Evolutionary conservation across 1,284 basidiomycete species (phyloP), one percentile per base, ranked within the genome.

Genomic region (Cerioporus squamosus): DNA sequence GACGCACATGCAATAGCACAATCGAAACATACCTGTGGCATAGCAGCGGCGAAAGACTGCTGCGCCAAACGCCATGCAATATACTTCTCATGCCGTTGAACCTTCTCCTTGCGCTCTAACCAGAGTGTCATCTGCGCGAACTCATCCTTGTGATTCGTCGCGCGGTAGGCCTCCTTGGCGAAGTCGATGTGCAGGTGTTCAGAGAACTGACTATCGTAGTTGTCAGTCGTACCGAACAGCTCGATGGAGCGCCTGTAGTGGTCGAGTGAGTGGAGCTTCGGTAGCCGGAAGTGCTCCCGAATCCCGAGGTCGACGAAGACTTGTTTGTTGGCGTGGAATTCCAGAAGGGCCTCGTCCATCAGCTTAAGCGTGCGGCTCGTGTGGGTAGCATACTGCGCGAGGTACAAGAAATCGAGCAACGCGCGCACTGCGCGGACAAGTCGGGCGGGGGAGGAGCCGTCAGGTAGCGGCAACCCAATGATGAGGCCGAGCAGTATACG

Each of bases 91-190:
- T 72, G 68, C 2, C 52, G 57, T 2, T 59, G 7, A 4, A 71
- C 52, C 57, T 71, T 47, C 45, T 47, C 45, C 6, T 17, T 8
- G 15, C 45, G 45, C 12, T 47, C 45, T 0, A 77, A 60, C 75
- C 76, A 77, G 0, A 38, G 14, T 0, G 70, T 71, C 76, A 77
- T 78, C 47, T 75, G 74, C 3, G 59, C 14, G 23, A 68, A 66
- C 45, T 74, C 69, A 20, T 75, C 68, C 36, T 71, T 70, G 18
- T 62, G 61, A 52, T 75, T 76, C 14, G 70, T 71, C 2, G 72
- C 66, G 15, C 65, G 59, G 43, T 74, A 75, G 1, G 45, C 45
- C 6, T 47, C 29, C 26, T 47, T 47, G 2, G 45, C 45, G 45
- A 47, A 26, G 18, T 47, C 45, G 1, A 47, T 47, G 26, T 47